phyloP scores from a whole-genome alignment of 257 asterid genomes.

The Fraxinus pennsylvanica region DNA sequence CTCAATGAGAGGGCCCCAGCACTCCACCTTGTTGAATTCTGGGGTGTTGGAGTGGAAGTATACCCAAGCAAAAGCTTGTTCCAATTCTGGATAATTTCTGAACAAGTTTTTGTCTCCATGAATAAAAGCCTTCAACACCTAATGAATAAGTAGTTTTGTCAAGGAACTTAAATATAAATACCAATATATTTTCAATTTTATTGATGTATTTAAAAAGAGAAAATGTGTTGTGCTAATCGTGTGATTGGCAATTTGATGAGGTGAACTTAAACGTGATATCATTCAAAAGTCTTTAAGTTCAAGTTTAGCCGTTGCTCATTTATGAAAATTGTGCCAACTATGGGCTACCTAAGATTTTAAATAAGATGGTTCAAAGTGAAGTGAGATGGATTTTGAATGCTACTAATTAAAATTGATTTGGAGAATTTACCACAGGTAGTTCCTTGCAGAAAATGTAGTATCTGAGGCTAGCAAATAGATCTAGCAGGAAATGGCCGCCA shows the following conservation, averaged over 20 bases:
- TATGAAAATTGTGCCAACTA: no score
- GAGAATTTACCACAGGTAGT: constrained; percentile 75
- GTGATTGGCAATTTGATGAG: no score
- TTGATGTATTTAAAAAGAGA: no score
- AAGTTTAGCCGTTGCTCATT: no score
- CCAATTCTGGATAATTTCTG: constrained; percentile 67
- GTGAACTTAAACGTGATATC: no score
- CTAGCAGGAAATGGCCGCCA: constrained; percentile 78
- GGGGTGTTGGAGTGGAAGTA: constrained; percentile 87
- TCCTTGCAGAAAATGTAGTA: constrained; percentile 84
- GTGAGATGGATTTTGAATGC: background rate
- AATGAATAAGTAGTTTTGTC: background rate
- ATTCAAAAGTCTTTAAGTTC: no score
- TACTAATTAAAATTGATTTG: background rate
- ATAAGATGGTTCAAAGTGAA: background rate
- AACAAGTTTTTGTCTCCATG: constrained; percentile 70
- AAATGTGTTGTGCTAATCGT: no score
- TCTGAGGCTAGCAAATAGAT: constrained; percentile 67
- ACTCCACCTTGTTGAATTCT: constrained; percentile 81
- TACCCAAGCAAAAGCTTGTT: constrained; percentile 80
- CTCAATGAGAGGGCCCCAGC: constrained; percentile 88
- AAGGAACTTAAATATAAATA: no score
- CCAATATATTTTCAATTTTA: background rate
- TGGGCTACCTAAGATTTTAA: background rate
- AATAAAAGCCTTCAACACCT: constrained; percentile 90